Percentiles rank a stretch among this genome's conserved stretches.
Conservation (phyloP, 1,284 basidiomycete species). For the Ustilago cynodontis region DNA sequence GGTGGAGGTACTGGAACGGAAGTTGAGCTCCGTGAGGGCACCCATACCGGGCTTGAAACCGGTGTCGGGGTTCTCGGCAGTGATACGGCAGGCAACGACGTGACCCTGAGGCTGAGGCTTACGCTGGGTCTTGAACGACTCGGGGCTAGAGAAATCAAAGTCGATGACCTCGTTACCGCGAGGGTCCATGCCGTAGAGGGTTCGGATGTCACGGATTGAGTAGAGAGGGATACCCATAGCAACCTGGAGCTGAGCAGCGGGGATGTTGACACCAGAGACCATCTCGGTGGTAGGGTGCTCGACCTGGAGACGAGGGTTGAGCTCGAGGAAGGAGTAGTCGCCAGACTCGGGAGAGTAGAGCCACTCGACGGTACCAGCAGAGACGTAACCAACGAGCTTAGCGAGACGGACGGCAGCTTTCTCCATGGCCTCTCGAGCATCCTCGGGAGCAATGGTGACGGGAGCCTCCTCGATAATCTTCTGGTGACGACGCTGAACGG, state of each 20-base stretch:
- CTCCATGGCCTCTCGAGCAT: constrained; percentile 93
- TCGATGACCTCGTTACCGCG: constrained; percentile 75
- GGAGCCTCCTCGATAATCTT: constrained; percentile 99
- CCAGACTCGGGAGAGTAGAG: constrained; percentile 95
- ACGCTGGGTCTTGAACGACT: constrained; percentile 87
- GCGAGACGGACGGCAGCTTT: constrained; percentile 96
- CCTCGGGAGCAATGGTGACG: constrained; percentile 85
- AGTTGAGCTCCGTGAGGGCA: constrained; percentile 96
- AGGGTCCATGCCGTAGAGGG: constrained; percentile 81
- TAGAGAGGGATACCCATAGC: constrained; percentile 99
- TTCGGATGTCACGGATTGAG: constrained; percentile 94
- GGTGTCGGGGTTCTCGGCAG: constrained; percentile 98
- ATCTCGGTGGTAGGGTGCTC: constrained; percentile 98
- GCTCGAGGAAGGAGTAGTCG: constrained; percentile 96
- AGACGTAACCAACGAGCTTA: constrained; percentile 98
- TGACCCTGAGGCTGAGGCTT: constrained; percentile 98
- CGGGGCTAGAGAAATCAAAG: constrained; percentile 84
- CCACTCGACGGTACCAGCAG: constrained; percentile 98
- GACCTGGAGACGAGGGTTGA: constrained; percentile 99
- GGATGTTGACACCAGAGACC: constrained; percentile 98
- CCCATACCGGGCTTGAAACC: constrained; percentile 99
- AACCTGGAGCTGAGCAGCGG: constrained; percentile 95
- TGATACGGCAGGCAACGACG: constrained; percentile 98
- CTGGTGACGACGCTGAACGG: constrained; percentile 98
- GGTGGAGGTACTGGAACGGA: constrained; percentile 87